These are phyloP conservation scores for Globisporangium splendens DNA, from an alignment of 352 stramenopile genomes.

Conservation along the genomic window DNA sequence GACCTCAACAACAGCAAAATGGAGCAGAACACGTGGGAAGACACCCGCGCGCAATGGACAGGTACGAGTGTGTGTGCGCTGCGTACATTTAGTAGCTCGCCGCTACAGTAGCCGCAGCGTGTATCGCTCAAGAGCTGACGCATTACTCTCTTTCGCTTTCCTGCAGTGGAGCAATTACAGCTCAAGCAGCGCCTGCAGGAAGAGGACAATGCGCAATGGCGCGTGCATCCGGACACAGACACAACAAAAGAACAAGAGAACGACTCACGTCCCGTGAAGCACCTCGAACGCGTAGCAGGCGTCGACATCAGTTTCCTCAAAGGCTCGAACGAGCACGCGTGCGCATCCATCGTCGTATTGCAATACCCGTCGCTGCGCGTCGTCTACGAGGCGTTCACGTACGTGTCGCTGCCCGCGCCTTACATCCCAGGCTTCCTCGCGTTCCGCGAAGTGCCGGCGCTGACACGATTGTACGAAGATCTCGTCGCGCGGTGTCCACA, in stretches of 20 bases:
- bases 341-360: constrained; percentile 78
- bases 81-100: neutral
- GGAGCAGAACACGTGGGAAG: neutral
- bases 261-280: neutral
- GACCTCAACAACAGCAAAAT: neutral
- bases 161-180: constrained; percentile 42
- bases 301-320: constrained; percentile 87
- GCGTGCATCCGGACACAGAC: constrained; percentile 8
- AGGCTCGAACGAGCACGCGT: constrained; percentile 74
- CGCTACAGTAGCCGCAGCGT: too few relatives aligned
- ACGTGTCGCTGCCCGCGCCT: constrained; percentile 72
- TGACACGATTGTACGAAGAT: constrained; percentile 67
- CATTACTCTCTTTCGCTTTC: neutral
- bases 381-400: constrained; percentile 82
- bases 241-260: neutral
- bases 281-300: constrained; percentile 48
- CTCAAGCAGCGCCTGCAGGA: constrained; percentile 55
- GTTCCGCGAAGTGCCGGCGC: constrained; percentile 73
- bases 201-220: constrained; percentile 41
- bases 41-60: constrained; percentile 13
- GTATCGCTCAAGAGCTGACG: neutral
- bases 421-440: constrained; percentile 83
- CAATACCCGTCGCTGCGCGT: constrained; percentile 55
- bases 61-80: constrained; percentile 3
- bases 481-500: constrained; percentile 52